Conservation (phyloP, 129 eudicot genomes). For the Chrysanthemum seticuspe region DNA sequence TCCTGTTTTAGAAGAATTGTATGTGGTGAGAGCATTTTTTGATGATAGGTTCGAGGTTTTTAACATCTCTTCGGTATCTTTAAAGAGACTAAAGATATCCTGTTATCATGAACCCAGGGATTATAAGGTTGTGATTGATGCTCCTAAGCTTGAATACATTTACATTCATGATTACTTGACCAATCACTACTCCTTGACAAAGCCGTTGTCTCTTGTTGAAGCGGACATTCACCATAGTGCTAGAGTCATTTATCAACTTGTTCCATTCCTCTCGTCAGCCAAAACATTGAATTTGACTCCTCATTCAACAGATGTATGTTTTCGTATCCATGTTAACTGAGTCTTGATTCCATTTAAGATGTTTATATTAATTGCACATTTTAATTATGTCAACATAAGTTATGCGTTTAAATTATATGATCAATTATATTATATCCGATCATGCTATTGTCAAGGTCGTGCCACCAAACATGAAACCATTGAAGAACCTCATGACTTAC, state of each 20-base stretch:
- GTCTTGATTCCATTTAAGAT: neutral
- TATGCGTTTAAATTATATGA: neutral
- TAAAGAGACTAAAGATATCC: too few species aligned
- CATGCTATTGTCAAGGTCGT: neutral
- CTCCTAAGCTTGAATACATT: conserved; percentile 26
- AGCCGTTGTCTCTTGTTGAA: conserved; percentile 19
- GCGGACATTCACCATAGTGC: conserved; percentile 1
- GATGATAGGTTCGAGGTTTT: too few species aligned
- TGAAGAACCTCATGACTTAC: neutral
- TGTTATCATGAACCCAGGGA: too few species aligned
- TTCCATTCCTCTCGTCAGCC: conserved; percentile 17
- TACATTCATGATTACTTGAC: conserved; percentile 20
- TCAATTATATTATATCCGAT: neutral
- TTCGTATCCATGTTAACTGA: neutral
- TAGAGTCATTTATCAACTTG: neutral
- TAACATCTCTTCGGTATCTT: too few species aligned
- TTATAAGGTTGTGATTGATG: too few species aligned
- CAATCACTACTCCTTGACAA: neutral
- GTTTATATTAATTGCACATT: too few species aligned
- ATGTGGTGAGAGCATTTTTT: too few species aligned
- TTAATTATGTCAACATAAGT: neutral
- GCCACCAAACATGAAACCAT: neutral
- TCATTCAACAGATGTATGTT: neutral
- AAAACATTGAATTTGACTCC: conserved; percentile 9
- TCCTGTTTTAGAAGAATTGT: too few species aligned